These are phyloP conservation scores for Rhododendron ferrugineum DNA, from an alignment of 148 eudicot species.

Conservation along the genomic window DNA sequence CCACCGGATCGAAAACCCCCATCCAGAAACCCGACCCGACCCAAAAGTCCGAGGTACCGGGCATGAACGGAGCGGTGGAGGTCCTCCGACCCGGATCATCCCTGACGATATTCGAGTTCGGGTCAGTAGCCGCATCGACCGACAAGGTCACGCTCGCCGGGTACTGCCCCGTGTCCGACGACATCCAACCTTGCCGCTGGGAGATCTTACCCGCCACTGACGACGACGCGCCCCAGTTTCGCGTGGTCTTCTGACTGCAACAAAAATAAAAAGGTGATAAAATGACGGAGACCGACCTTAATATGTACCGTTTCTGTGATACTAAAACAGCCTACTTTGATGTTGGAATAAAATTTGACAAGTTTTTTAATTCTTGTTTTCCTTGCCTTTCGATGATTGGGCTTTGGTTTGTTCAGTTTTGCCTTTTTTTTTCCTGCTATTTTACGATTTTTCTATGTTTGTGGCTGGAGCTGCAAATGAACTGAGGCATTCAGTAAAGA, in stretches of 20 bases:
- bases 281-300: not conserved
- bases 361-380: not conserved
- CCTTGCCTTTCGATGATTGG: not conserved
- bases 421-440: not conserved
- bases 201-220: slow-evolving; percentile 28
- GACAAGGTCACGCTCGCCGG: slow-evolving; percentile 88
- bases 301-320: not conserved
- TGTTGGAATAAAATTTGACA: not conserved
- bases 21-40: not conserved
- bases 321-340: not conserved
- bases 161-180: slow-evolving; percentile 83
- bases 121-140: slow-evolving; percentile 44
- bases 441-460: not conserved
- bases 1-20: not conserved
- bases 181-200: slow-evolving; percentile 92
- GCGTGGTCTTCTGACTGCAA: not conserved
- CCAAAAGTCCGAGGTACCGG: not conserved
- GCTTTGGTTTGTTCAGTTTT: not conserved
- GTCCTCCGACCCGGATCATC: slow-evolving; percentile 33
- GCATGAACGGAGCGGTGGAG: slow-evolving; percentile 53
- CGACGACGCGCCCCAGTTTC: not conserved
- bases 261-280: not conserved
- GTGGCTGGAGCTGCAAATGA: not conserved
- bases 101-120: slow-evolving; percentile 49
- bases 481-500: too few species aligned